Evolutionary conservation across 371 early-diverging fungal genomes (phyloP).

Genomic region (Fennellomyces sp.): DNA sequence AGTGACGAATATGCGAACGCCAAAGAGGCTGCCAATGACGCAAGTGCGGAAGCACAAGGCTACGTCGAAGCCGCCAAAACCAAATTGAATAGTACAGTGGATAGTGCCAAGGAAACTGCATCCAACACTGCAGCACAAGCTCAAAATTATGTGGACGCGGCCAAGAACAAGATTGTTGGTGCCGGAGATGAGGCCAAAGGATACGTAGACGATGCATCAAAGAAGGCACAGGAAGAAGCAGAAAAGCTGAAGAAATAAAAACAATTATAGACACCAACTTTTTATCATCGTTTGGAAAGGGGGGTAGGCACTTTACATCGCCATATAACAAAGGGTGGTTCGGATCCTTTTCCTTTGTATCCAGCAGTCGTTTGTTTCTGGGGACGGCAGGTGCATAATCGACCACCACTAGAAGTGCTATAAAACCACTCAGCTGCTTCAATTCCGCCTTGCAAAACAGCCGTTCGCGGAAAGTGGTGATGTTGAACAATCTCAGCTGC

Average conservation of each 20-base stretch:
- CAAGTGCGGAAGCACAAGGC: background rate
- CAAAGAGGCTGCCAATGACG: background rate
- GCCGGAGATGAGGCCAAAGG: background rate
- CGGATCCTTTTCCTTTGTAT: constrained; percentile 50
- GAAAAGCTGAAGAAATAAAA: constrained; percentile 6
- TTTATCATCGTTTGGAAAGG: constrained; percentile 21
- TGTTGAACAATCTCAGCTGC: constrained; percentile 54
- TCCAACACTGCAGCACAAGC: constrained; percentile 2
- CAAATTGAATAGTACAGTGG: background rate
- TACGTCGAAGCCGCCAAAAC: background rate
- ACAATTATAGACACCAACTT: background rate
- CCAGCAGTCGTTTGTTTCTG: constrained; percentile 50
- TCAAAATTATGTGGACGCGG: background rate
- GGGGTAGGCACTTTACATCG: constrained; percentile 45
- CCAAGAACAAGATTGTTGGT: constrained; percentile 2
- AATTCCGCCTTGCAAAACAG: constrained; percentile 61
- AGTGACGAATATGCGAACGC: constrained; percentile 2
- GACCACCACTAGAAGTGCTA: background rate
- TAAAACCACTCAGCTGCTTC: constrained; percentile 44
- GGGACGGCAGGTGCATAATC: constrained; percentile 43
- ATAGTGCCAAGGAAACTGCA: background rate
- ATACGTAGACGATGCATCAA: constrained; percentile 13
- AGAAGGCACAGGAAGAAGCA: constrained; percentile 7
- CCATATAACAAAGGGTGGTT: constrained; percentile 56
- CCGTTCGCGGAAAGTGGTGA: constrained; percentile 48